These are phyloP conservation scores for Solanum clarkiae DNA, from an alignment of 257 asterid genomes.

Conservation along the genomic window DNA sequence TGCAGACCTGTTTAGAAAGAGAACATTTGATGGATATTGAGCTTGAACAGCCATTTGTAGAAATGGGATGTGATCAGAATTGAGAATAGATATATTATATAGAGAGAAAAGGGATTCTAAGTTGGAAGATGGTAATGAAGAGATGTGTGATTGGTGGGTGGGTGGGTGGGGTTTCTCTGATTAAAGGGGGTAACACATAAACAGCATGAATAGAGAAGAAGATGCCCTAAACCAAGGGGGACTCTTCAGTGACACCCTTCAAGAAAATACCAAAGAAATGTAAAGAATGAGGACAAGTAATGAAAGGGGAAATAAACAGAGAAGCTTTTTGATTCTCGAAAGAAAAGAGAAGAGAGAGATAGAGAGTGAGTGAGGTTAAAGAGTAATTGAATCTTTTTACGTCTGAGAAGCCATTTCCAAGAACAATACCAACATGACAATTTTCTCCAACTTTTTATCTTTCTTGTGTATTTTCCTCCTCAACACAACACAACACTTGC, in stretches of 20 bases:
- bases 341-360: neutral
- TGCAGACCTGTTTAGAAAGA: constrained; percentile 25
- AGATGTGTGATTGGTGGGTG: neutral
- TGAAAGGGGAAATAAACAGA: neutral
- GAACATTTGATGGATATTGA: constrained; percentile 33
- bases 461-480: neutral
- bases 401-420: neutral
- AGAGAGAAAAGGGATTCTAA: neutral
- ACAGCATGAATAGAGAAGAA: constrained; percentile 15
- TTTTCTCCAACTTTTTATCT: neutral
- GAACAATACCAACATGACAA: neutral
- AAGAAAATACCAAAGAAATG: neutral
- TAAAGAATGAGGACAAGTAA: neutral
- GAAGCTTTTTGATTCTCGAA: neutral
- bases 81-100: neutral
- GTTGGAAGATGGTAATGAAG: neutral
- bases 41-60: constrained; percentile 41
- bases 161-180: neutral
- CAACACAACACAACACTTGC: neutral
- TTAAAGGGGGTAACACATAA: constrained; percentile 20
- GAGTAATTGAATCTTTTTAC: neutral
- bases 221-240: constrained; percentile 13
- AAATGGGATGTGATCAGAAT: neutral
- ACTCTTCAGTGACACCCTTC: constrained; percentile 9
- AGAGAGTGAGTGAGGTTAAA: neutral